A percentile compares a stretch with the other conserved stretches of the same genome.
Evolutionary conservation across 1,284 basidiomycete species (phyloP).

Genomic region (Rhodotorula sp.): DNA sequence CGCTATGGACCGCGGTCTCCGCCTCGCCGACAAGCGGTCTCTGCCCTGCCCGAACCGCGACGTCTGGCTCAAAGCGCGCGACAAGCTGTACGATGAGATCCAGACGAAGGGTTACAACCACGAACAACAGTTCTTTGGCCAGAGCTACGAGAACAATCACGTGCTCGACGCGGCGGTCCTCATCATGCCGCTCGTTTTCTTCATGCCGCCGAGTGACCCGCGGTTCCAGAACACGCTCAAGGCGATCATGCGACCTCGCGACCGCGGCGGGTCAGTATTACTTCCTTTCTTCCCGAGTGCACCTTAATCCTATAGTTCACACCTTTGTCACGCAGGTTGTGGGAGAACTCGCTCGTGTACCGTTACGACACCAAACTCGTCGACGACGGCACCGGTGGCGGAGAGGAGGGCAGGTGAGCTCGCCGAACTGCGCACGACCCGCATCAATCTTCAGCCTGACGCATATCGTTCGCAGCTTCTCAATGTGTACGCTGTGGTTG

Average conservation of each 20-base stretch:
- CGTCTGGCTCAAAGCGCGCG: conserved; percentile 72
- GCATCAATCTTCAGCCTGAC: neutral
- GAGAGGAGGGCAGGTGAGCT: conserved; percentile 52
- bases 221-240: conserved; percentile 79
- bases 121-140: conserved; percentile 52
- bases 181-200: conserved; percentile 60
- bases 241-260: conserved; percentile 69
- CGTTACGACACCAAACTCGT: conserved; percentile 76
- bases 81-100: conserved; percentile 72
- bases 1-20: conserved; percentile 75
- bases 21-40: conserved; percentile 80
- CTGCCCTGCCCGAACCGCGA: conserved; percentile 48
- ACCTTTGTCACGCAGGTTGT: neutral
- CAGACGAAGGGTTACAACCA: conserved; percentile 75
- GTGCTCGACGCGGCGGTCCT: conserved; percentile 53
- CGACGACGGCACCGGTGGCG: conserved; percentile 87
- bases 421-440: accelerated
- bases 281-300: neutral
- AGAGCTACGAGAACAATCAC: conserved; percentile 54
- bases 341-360: conserved; percentile 56
- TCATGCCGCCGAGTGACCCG: conserved; percentile 76
- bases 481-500: conserved; percentile 61
- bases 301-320: neutral
- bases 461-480: neutral
- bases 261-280: conserved; percentile 64